These are phyloP conservation scores for Cryptosporidium sp. DNA, from an alignment of 169 alveolate genomes.

Conservation along the genomic window DNA sequence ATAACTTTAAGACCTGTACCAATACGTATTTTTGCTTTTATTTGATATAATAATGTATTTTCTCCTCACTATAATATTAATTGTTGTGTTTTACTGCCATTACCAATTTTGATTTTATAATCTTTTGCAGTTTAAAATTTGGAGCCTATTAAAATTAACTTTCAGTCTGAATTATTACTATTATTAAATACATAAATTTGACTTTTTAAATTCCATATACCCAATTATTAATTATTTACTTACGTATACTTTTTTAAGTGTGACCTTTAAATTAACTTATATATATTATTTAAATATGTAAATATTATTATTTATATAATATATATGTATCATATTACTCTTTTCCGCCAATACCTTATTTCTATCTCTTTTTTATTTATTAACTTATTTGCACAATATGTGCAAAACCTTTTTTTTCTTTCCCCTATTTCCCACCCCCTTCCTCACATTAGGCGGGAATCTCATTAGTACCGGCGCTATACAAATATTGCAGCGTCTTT, in stretches of 20 bases:
- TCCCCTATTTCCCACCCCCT: not conserved
- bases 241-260: not conserved
- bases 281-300: too few species aligned
- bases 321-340: not conserved
- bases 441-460: constrained; percentile 2
- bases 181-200: not conserved
- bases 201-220: not conserved
- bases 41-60: not conserved
- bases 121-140: not conserved
- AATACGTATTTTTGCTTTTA: not conserved
- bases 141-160: not conserved
- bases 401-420: constrained; percentile 4
- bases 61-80: not conserved
- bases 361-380: not conserved
- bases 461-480: not conserved
- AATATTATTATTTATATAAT: too few species aligned
- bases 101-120: not conserved
- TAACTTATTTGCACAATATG: constrained; percentile 1
- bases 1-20: not conserved
- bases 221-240: not conserved
- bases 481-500: not conserved
- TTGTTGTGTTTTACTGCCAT: not conserved
- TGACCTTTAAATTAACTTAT: not conserved
- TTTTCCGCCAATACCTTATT: not conserved
- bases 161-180: not conserved